phyloP scores from a whole-genome alignment of 768 basidiomycete species.

The Agaricus sinodeliciosus region DNA sequence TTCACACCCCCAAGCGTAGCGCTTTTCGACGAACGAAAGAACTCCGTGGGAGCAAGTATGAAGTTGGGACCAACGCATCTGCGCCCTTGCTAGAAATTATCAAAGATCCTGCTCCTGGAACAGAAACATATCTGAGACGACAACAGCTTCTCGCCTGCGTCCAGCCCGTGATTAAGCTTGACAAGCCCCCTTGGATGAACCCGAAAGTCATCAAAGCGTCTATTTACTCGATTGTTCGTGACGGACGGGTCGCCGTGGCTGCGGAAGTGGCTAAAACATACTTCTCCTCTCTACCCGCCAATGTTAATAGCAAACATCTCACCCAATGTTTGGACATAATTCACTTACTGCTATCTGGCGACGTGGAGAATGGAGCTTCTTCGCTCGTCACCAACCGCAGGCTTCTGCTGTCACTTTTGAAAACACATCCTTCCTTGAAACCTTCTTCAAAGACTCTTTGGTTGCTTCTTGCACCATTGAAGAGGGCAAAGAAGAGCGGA shows the following conservation, averaged over 20 bases:
- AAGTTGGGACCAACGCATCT: neutral
- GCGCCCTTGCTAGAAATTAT: neutral
- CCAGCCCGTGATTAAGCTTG: conserved; percentile 11
- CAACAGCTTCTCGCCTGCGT: conserved; percentile 14
- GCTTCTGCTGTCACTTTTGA: conserved; percentile 38
- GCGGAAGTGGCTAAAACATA: conserved; percentile 40
- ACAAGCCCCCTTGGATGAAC: neutral
- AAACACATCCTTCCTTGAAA: conserved; percentile 37
- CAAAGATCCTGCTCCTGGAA: conserved; percentile 2
- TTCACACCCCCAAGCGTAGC: conserved; percentile 21
- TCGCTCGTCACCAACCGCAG: conserved; percentile 38
- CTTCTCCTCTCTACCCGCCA: conserved; percentile 40
- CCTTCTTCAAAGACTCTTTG: conserved; percentile 58
- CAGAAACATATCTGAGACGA: conserved; percentile 8
- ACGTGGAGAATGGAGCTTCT: conserved; percentile 27
- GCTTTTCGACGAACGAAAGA: conserved; percentile 18
- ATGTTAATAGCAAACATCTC: conserved; percentile 27
- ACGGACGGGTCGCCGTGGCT: conserved; percentile 32
- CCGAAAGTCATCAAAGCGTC: conserved; percentile 5
- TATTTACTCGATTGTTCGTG: conserved; percentile 40
- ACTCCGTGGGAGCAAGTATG: neutral
- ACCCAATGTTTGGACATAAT: conserved; percentile 44
- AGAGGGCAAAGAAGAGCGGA: conserved; percentile 42
- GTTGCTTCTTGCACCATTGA: conserved; percentile 49
- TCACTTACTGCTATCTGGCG: conserved; percentile 33